phyloP scores from a whole-genome alignment of 2,329 filamentous ascomycete genomes.

The Cordyceps tenuipes region DNA sequence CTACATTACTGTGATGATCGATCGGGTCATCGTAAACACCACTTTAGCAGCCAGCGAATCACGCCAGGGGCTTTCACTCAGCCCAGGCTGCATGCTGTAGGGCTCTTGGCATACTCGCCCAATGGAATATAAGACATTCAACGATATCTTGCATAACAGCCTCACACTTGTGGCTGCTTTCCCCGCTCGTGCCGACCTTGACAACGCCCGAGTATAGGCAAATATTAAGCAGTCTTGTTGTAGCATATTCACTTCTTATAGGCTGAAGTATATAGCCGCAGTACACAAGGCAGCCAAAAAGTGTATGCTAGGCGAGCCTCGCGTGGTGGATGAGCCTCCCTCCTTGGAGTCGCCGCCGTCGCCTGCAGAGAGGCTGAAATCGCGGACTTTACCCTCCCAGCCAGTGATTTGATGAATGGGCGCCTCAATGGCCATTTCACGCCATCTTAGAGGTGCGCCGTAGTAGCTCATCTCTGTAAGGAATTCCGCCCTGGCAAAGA shows the following conservation, averaged over 20 bases:
- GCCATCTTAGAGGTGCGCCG: slow-evolving; percentile 4
- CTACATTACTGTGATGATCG: too few species aligned
- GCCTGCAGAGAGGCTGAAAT: neutral
- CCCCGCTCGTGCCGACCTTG: too few species aligned
- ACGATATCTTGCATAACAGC: too few species aligned
- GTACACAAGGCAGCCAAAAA: neutral
- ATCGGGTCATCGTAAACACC: too few species aligned
- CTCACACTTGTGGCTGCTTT: too few species aligned
- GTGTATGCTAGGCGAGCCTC: neutral
- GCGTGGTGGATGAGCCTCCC: neutral
- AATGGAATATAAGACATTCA: too few species aligned
- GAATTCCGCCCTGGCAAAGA: slow-evolving; percentile 9
- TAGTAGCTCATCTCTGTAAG: slow-evolving; percentile 7
- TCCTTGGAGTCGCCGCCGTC: neutral
- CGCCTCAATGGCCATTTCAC: slow-evolving; percentile 11
- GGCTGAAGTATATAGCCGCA: neutral
- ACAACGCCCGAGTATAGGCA: too few species aligned
- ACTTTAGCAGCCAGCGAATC: too few species aligned
- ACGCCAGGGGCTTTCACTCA: too few species aligned
- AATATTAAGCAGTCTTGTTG: neutral
- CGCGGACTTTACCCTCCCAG: slow-evolving; percentile 8
- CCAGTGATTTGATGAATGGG: slow-evolving; percentile 8
- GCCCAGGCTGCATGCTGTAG: too few species aligned
- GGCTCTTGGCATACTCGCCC: too few species aligned
- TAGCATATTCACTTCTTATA: neutral